These are phyloP conservation scores for Yarrowia divulgata DNA, from an alignment of 805 yeast species.

Conservation along the genomic window DNA sequence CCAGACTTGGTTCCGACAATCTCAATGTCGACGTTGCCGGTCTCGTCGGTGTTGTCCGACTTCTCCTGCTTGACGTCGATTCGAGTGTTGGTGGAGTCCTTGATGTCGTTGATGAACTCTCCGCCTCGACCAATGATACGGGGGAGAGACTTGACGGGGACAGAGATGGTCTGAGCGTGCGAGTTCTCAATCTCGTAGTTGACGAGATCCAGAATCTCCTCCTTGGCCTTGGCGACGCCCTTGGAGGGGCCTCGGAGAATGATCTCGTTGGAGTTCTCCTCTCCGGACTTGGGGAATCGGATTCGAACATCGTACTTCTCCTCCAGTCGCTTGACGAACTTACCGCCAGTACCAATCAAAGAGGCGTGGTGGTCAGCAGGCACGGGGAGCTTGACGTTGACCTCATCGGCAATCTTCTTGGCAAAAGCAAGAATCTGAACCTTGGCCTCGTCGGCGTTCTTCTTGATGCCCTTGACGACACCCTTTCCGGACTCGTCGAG, in stretches of 20 bases:
- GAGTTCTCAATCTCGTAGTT: constrained; percentile 90
- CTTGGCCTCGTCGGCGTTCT: constrained; percentile 77
- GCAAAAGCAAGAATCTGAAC: constrained; percentile 63
- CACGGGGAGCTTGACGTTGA: constrained; percentile 65
- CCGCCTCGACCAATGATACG: constrained; percentile 91
- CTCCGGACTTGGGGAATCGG: constrained; percentile 56
- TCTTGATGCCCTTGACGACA: constrained; percentile 75
- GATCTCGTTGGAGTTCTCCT: constrained; percentile 60
- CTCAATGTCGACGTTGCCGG: constrained; percentile 62
- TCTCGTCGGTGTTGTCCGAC: constrained; percentile 53
- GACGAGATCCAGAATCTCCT: constrained; percentile 81
- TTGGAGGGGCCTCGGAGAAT: constrained; percentile 87
- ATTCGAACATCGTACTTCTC: constrained; percentile 85
- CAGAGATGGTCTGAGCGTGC: constrained; percentile 63
- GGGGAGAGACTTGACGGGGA: constrained; percentile 79
- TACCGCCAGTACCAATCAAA: constrained; percentile 83
- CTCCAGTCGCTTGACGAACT: constrained; percentile 81
- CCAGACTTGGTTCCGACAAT: constrained; percentile 80
- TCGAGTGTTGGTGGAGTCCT: constrained; percentile 65
- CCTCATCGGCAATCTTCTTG: constrained; percentile 84
- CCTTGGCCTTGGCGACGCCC: constrained; percentile 83
- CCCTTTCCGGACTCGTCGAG: constrained; percentile 67
- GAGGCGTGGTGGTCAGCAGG: constrained; percentile 81
- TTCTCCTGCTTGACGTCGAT: constrained; percentile 52
- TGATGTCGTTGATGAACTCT: constrained; percentile 79